Evolutionary conservation across 139 green algal species (phyloP), one percentile per base, ranked within the genome.

Genomic region (Chlamydomonas sphaeroides): DNA sequence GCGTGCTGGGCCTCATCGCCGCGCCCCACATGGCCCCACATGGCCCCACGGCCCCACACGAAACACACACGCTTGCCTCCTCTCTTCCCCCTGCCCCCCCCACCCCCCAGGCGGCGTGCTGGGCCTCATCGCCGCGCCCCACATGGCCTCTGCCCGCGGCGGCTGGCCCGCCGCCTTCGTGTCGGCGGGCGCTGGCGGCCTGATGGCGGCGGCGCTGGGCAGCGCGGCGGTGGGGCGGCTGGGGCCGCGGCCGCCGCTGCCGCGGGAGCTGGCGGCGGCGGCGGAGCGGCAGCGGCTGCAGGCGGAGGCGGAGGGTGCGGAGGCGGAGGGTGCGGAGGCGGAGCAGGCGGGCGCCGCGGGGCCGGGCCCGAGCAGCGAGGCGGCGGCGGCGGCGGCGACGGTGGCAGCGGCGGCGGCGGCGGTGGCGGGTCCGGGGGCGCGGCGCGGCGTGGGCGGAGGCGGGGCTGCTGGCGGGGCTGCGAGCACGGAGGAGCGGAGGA

Each of bases 1-100:
- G 87, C 15, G 92, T 96, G 21, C 62, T 87, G 30, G 89, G 88
- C 15, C 85, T 95, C 23, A 68, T 73, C 2, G 49, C 81, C 14
- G 87, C 89, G 25, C 91, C 92, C 0, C 15, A 78, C 6, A n/a
- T 95, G 5, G 83, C 85, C 25, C n/a, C n/a, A n/a, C n/a, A n/a
- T n/a, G n/a, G n/a, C n/a, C n/a, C n/a, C n/a, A n/a, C n/a, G n/a
- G n/a, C n/a, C n/a, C n/a, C n/a, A n/a, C n/a, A n/a, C n/a, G n/a
- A n/a, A n/a, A n/a, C n/a, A n/a, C n/a, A n/a, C n/a, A n/a, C 45
- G 14, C 10, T 51, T 51, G 10, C 8, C 8, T 51, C 45, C 45
- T 51, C 45, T 14, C 45, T 20, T 51, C 10, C 45, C 45, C 8
- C 45, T 14, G 14, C 45, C 45, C 10, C 45, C 45, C 2, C 49